phyloP scores from a whole-genome alignment of 257 asterid species.

The Misopates orontium region DNA sequence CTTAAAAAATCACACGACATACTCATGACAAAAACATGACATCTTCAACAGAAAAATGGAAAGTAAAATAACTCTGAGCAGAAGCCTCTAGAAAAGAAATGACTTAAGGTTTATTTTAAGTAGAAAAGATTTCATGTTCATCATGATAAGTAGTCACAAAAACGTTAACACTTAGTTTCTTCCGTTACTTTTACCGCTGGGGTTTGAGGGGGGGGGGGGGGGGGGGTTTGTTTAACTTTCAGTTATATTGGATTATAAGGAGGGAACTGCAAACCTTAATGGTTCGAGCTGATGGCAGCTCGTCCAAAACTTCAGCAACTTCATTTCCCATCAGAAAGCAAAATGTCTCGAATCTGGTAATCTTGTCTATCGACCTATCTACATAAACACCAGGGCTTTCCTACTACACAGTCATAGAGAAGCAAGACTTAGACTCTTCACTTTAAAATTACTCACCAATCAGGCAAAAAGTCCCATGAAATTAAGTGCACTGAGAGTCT shows the following conservation, averaged over 20 bases:
- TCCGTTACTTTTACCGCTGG: neutral
- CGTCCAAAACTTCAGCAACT: slow-evolving; percentile 43
- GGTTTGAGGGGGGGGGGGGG: neutral
- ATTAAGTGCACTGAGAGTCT: neutral
- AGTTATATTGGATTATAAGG: neutral
- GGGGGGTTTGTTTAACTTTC: neutral
- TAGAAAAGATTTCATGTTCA: too few species aligned
- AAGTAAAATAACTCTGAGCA: too few species aligned
- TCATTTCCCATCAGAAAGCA: slow-evolving; percentile 58
- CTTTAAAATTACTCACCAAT: neutral
- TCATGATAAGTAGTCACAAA: too few species aligned
- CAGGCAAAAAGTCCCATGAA: neutral
- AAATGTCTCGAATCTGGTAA: slow-evolving; percentile 23
- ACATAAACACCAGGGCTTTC: neutral
- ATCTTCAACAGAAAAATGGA: neutral
- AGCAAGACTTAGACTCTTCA: too few species aligned
- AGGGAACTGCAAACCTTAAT: slow-evolving; percentile 50
- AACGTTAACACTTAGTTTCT: too few species aligned
- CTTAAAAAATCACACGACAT: slow-evolving; percentile 1
- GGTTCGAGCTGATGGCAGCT: slow-evolving; percentile 43
- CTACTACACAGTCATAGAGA: neutral
- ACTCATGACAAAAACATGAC: neutral
- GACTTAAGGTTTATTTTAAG: too few species aligned
- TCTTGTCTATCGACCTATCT: slow-evolving; percentile 5
- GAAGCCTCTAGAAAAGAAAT: too few species aligned